phyloP scores from a whole-genome alignment of 495 filamentous ascomycete genomes.

The Talaromyces trachyspermus region DNA sequence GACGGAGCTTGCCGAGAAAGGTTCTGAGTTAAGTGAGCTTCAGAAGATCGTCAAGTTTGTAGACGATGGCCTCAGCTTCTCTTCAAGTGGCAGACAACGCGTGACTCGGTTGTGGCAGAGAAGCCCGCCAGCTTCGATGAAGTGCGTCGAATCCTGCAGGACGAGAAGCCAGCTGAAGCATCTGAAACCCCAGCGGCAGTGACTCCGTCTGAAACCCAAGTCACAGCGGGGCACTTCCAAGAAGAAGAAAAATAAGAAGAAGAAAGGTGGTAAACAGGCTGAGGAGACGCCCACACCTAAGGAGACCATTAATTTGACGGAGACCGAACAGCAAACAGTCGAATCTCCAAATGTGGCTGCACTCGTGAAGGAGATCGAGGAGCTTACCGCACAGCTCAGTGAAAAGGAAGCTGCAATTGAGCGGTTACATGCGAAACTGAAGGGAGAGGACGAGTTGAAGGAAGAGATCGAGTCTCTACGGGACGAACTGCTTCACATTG shows the following conservation, averaged over 20 bases:
- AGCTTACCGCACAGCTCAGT: conserved; percentile 54
- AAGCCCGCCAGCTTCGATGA: conserved; percentile 23
- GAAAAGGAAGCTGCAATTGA: conserved; percentile 68
- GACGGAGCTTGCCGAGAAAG: conserved; percentile 32
- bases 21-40: conserved; percentile 17
- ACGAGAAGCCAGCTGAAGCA: conserved; percentile 12
- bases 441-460: conserved; percentile 67
- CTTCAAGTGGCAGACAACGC: conserved; percentile 29
- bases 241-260: conserved; percentile 85
- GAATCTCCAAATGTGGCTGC: conserved; percentile 26
- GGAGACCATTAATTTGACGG: too few species aligned
- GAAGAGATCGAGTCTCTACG: conserved; percentile 83
- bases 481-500: conserved; percentile 67
- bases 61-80: conserved; percentile 28
- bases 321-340: too few species aligned
- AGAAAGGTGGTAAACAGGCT: conserved; percentile 60
- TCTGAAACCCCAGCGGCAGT: conserved; percentile 14
- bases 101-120: conserved; percentile 25
- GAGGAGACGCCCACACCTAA: conserved; percentile 32
- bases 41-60: conserved; percentile 33
- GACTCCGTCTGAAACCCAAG: conserved; percentile 11
- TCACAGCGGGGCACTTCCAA: conserved; percentile 17
- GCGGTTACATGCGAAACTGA: conserved; percentile 54
- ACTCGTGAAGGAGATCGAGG: conserved; percentile 44
- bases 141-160: conserved; percentile 25